phyloP scores from a whole-genome alignment of 768 basidiomycete genomes.

The Albatrellus ellisii region DNA sequence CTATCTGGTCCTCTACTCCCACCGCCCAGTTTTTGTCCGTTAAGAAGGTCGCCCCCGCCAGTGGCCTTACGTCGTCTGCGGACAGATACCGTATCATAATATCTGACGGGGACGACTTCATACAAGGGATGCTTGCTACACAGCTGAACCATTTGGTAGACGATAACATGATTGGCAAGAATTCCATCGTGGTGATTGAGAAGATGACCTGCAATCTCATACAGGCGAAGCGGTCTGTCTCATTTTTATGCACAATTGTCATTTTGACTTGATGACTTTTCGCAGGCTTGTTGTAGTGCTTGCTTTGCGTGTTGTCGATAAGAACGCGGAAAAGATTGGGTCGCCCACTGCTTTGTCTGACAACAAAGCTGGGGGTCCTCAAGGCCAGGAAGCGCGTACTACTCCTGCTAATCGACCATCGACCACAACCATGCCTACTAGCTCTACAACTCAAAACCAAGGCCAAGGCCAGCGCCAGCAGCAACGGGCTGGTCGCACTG shows the following conservation, averaged over 20 bases:
- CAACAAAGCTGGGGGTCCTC: slow-evolving; percentile 19
- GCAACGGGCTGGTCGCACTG: slow-evolving; percentile 9
- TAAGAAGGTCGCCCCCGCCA: slow-evolving; percentile 49
- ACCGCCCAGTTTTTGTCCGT: slow-evolving; percentile 74
- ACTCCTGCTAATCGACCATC: slow-evolving; percentile 18
- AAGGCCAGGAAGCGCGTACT: background rate
- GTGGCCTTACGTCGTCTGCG: slow-evolving; percentile 18
- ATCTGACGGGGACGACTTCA: slow-evolving; percentile 77
- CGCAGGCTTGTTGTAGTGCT: slow-evolving; percentile 74
- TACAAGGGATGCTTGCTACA: slow-evolving; percentile 93
- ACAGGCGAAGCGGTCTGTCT: slow-evolving; percentile 65
- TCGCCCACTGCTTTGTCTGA: slow-evolving; percentile 28
- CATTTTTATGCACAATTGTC: slow-evolving; percentile 2
- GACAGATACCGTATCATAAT: slow-evolving; percentile 75
- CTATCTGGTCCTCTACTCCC: slow-evolving; percentile 22
- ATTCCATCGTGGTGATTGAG: slow-evolving; percentile 57
- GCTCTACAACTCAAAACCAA: background rate
- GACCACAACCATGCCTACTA: slow-evolving; percentile 12
- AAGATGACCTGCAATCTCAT: slow-evolving; percentile 75
- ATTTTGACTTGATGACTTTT: background rate
- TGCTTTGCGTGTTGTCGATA: slow-evolving; percentile 41
- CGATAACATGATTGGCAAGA: slow-evolving; percentile 44
- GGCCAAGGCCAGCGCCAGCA: slow-evolving; percentile 3
- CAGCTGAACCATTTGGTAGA: slow-evolving; percentile 71
- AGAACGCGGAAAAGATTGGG: slow-evolving; percentile 61